These are phyloP conservation scores for Tuber indicum DNA, from an alignment of 495 filamentous ascomycete species.

Conservation along the genomic window DNA sequence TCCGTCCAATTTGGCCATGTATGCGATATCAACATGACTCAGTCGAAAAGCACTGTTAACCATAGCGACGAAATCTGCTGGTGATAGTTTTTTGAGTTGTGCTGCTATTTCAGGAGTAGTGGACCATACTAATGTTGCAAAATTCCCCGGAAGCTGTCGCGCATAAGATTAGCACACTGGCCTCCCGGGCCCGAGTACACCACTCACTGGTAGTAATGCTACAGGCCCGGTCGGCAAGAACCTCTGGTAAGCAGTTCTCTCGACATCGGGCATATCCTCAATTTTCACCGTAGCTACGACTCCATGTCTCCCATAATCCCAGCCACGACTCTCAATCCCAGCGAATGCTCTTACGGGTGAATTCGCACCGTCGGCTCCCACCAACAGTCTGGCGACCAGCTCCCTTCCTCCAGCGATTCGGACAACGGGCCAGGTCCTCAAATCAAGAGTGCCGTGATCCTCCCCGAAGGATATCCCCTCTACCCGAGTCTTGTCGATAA, in stretches of 20 bases:
- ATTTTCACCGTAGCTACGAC: constrained; percentile 82
- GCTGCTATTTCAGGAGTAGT: constrained; percentile 72
- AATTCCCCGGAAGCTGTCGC: constrained; percentile 62
- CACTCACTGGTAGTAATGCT: constrained; percentile 64
- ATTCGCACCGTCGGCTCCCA: constrained; percentile 92
- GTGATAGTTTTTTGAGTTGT: constrained; percentile 65
- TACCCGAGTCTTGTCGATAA: constrained; percentile 70
- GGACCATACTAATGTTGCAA: constrained; percentile 85
- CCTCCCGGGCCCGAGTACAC: neutral
- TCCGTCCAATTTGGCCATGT: constrained; percentile 59
- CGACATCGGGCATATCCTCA: constrained; percentile 51
- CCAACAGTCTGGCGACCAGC: constrained; percentile 72
- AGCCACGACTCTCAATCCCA: constrained; percentile 73
- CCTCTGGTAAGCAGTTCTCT: constrained; percentile 80
- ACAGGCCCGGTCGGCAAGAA: constrained; percentile 90
- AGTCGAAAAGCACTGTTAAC: constrained; percentile 93
- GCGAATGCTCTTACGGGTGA: constrained; percentile 88
- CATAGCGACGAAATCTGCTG: constrained; percentile 70
- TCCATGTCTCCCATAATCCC: constrained; percentile 88
- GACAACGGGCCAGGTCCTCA: constrained; percentile 81
- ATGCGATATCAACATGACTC: constrained; percentile 66
- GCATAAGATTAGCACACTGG: constrained; percentile 6
- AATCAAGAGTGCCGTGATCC: constrained; percentile 61
- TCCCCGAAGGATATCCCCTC: constrained; percentile 68
- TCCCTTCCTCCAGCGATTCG: constrained; percentile 55